Evolutionary conservation across 805 yeast genomes (phyloP).

Genomic region (Saccharomycopsis sp.): DNA sequence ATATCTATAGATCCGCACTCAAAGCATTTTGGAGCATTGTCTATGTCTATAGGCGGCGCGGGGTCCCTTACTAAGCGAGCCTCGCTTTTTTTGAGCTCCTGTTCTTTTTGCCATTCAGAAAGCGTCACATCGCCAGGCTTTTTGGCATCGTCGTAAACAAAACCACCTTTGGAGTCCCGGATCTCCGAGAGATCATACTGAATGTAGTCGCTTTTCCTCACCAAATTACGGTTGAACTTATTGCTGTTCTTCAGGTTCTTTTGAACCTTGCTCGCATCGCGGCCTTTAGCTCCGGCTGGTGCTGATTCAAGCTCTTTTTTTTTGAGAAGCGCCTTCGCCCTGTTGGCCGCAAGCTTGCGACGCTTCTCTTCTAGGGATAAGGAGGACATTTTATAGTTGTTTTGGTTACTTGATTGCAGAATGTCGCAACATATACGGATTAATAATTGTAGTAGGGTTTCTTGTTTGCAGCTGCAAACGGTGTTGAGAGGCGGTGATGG

Average conservation of each 20-base stretch:
- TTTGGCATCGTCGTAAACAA: slow-evolving; percentile 41
- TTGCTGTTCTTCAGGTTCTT: slow-evolving; percentile 21
- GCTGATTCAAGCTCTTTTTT: slow-evolving; percentile 28
- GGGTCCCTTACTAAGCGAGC: slow-evolving; percentile 46
- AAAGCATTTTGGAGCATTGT: slow-evolving; percentile 70
- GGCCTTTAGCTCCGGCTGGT: slow-evolving; percentile 7
- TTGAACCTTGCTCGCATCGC: neutral
- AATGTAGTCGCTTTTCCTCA: slow-evolving; percentile 59
- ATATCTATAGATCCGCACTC: slow-evolving; percentile 81
- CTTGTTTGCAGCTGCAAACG: too few relatives aligned
- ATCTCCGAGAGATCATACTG: slow-evolving; percentile 88
- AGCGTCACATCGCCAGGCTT: slow-evolving; percentile 33
- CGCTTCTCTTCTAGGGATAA: slow-evolving; percentile 20
- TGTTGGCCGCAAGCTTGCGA: slow-evolving; percentile 43
- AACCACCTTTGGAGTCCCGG: slow-evolving; percentile 86
- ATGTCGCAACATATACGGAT: too few relatives aligned
- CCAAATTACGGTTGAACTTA: slow-evolving; percentile 37
- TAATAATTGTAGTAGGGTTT: too few relatives aligned
- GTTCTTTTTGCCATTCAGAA: slow-evolving; percentile 53
- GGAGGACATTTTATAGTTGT: neutral
- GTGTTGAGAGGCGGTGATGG: too few relatives aligned
- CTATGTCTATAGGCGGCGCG: slow-evolving; percentile 68
- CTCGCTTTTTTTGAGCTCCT: slow-evolving; percentile 27
- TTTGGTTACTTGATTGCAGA: too few relatives aligned
- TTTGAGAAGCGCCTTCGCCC: slow-evolving; percentile 46